These are phyloP conservation scores for Saccharomyces cerevisiae DNA, from an alignment of 805 yeast genomes.

Conservation along the genomic window DNA sequence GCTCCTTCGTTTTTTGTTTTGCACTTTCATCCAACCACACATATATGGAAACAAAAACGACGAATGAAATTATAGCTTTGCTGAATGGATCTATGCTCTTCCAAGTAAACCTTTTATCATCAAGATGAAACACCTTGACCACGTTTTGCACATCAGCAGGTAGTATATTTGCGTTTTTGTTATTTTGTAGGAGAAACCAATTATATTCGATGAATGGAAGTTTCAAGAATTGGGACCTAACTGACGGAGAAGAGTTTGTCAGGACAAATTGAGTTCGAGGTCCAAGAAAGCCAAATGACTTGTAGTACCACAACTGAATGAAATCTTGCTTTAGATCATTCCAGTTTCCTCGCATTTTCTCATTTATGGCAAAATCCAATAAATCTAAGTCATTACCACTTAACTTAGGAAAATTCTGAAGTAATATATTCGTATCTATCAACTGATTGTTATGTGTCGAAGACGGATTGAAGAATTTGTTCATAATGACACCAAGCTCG, in stretches of 20 bases:
- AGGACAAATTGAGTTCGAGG: background rate
- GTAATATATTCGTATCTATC: conserved; percentile 4
- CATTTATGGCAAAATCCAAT: conserved; percentile 4
- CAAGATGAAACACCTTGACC: background rate
- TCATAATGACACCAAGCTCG: background rate
- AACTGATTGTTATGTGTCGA: conserved; percentile 1
- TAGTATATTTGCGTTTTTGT: background rate
- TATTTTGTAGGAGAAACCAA: background rate
- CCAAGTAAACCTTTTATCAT: background rate
- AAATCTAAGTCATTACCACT: conserved; percentile 5
- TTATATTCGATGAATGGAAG: background rate
- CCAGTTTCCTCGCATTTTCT: background rate
- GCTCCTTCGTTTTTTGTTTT: background rate
- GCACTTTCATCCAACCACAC: background rate
- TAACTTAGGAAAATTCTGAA: conserved; percentile 5
- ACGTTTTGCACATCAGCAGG: background rate
- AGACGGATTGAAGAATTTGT: background rate
- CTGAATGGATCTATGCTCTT: background rate
- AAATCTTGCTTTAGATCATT: background rate
- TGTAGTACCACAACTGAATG: background rate
- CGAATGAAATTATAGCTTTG: background rate
- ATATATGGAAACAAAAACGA: background rate
- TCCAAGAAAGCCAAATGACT: background rate
- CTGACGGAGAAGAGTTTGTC: background rate
- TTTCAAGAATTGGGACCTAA: background rate